phyloP scores from a whole-genome alignment of 257 asterid species.

The Fraxinus americana region DNA sequence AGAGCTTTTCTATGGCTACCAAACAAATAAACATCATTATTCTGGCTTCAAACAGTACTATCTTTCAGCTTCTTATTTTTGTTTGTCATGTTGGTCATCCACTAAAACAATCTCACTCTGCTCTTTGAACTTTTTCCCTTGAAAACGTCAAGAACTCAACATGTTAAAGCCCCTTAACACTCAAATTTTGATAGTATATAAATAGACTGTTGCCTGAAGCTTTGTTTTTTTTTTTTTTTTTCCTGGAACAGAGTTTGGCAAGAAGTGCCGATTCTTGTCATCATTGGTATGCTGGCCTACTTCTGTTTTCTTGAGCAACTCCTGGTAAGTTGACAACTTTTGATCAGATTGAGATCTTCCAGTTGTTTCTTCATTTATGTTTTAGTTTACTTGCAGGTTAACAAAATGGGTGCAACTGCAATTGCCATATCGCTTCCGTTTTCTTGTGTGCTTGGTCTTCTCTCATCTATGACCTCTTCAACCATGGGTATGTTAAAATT shows the following conservation, averaged over 20 bases:
- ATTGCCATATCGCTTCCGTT: constrained; percentile 85
- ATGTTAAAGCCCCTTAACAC: neutral
- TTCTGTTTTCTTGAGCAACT: constrained; percentile 91
- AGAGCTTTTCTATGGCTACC: neutral
- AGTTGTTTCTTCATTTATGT: constrained; percentile 7
- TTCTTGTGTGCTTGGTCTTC: constrained; percentile 82
- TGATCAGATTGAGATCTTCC: neutral
- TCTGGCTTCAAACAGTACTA: neutral
- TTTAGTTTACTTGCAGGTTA: constrained; percentile 47
- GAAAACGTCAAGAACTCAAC: neutral
- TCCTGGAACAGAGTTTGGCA: constrained; percentile 71
- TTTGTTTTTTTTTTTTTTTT: neutral
- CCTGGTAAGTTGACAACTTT: constrained; percentile 71
- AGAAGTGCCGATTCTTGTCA: constrained; percentile 80
- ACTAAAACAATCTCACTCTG: neutral
- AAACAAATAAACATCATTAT: neutral
- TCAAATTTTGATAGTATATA: neutral
- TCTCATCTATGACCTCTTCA: constrained; percentile 80
- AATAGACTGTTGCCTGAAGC: neutral
- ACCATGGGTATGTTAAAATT: constrained; percentile 63
- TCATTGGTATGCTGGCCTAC: constrained; percentile 86
- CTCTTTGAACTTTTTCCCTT: neutral
- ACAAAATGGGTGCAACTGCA: constrained; percentile 65
- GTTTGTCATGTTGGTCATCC: neutral
- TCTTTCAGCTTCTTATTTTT: neutral